Evolutionary conservation across 139 green algal species (phyloP).

Genomic region (Zygnema circumcarinatum): DNA sequence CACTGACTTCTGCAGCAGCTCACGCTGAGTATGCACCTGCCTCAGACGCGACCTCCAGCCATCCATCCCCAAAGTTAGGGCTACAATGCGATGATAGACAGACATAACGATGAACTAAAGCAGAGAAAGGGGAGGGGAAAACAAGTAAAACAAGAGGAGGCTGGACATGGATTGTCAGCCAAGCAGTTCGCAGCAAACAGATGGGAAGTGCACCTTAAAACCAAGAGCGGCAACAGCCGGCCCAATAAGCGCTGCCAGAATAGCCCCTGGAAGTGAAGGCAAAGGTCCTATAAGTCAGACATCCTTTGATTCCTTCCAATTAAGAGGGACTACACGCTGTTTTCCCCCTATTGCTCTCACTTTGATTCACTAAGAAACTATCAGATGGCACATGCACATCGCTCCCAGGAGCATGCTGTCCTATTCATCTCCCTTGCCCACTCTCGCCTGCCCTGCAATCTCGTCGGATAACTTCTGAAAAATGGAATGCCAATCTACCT

Average conservation of each 20-base stretch:
- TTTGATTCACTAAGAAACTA: too few relatives aligned
- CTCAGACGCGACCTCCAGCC: neutral
- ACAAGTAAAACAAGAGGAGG: neutral
- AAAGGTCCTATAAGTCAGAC: too few relatives aligned
- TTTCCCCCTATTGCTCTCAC: too few relatives aligned
- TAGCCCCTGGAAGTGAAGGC: neutral
- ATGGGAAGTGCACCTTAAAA: conserved; percentile 2
- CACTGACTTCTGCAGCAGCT: neutral
- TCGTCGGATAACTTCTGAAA: too few relatives aligned
- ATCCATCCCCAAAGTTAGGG: neutral
- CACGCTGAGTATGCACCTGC: neutral
- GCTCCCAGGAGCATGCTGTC: too few relatives aligned
- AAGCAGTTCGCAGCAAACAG: too few relatives aligned
- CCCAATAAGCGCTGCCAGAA: conserved; percentile 19
- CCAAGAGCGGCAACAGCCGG: conserved; percentile 24
- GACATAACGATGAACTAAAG: neutral
- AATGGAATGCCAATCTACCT: too few relatives aligned
- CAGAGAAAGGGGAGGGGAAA: neutral
- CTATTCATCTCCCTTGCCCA: too few relatives aligned
- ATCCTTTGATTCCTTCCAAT: too few relatives aligned
- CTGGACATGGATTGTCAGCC: neutral
- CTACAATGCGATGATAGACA: neutral
- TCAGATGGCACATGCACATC: too few relatives aligned
- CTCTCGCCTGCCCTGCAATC: too few relatives aligned
- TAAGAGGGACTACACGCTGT: too few relatives aligned